Evolutionary conservation across 805 yeast species (phyloP).

Genomic region (Debaryomyces tyrocola): DNA sequence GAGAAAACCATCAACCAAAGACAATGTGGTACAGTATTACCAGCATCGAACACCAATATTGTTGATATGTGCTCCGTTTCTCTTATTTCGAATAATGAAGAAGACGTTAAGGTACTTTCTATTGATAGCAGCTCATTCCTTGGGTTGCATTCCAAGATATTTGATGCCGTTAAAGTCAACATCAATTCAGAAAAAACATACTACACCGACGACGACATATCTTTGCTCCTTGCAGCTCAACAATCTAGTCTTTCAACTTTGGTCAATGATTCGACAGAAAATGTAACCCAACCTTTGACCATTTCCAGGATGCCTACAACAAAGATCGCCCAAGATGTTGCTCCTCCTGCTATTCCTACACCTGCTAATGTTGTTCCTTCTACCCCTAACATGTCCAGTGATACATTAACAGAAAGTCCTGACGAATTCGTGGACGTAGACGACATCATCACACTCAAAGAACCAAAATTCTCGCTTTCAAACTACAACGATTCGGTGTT

Average conservation of each 20-base stretch:
- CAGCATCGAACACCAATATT: slow-evolving; percentile 55
- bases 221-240: slow-evolving; percentile 14
- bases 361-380: not conserved
- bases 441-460: not conserved
- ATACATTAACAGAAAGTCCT: slow-evolving; percentile 14
- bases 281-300: slow-evolving; percentile 11
- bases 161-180: slow-evolving; percentile 27
- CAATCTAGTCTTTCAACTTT: slow-evolving; percentile 13
- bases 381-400: slow-evolving; percentile 8
- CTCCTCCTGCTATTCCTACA: not conserved
- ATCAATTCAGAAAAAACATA: slow-evolving; percentile 22
- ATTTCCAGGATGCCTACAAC: slow-evolving; percentile 5
- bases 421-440: not conserved
- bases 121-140: slow-evolving; percentile 55
- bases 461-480: not conserved
- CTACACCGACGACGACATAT: slow-evolving; percentile 30
- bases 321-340: not conserved
- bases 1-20: slow-evolving; percentile 37
- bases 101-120: slow-evolving; percentile 44
- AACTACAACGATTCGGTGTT: not conserved
- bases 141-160: slow-evolving; percentile 52
- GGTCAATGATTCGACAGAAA: slow-evolving; percentile 13
- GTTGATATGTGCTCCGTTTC: slow-evolving; percentile 43
- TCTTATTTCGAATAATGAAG: slow-evolving; percentile 14
- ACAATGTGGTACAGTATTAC: slow-evolving; percentile 64